Base-by-base conservation (phyloP, 352 stramenopile species). In the Phytophthora citricola region DNA sequence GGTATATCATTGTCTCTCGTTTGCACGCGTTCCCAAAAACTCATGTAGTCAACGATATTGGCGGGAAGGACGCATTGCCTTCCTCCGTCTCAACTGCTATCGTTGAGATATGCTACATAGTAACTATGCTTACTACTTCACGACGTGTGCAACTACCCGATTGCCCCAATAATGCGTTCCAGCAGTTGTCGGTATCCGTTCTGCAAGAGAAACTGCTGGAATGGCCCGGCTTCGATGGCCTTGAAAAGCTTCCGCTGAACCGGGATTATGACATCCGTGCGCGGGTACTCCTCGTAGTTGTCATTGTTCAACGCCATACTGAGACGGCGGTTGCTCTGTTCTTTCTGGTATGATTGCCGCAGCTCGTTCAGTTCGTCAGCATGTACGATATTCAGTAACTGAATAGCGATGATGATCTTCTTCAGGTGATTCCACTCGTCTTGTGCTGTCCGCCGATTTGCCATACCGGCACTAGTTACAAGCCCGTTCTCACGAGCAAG, bases 341-440 rank as follows among this genome's bases (percentile, higher is more conserved):
- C 85, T 10, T 75, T 74, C 43, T 92, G 79, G 49, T 86, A 91
- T 12, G 82, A 85, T 56, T 92, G 73, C 11, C 78, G 72, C n/a
- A 92, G 66, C 29, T 79, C 59, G 20, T 75, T 59, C 44, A 91
- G 48, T 45, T 92, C 83, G 36, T 91, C 71, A 31, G 64, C 62
- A 24, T 76, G 78, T 26, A 91, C 84, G 44, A 89, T 75, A 22
- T 86, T 79, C 14, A 91, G 66, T 32, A 75, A 46, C 62, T 90
- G 79, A 6, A 86, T 78, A 3, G 73, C 75, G 7, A 72, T 73
- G 15, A 92, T 69, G 51, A 95, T 92, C 1, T 72, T 55, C 59
- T 85, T 90, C 32, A 95, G 61, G 45, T 95, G 85, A 34, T 92
- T 78, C 87, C 87, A 95, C 50, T 93, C 85, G 45, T 93, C 85